These are phyloP conservation scores for Anisogramma anomala DNA, from an alignment of 2,329 filamentous ascomycete species.

Conservation along the genomic window DNA sequence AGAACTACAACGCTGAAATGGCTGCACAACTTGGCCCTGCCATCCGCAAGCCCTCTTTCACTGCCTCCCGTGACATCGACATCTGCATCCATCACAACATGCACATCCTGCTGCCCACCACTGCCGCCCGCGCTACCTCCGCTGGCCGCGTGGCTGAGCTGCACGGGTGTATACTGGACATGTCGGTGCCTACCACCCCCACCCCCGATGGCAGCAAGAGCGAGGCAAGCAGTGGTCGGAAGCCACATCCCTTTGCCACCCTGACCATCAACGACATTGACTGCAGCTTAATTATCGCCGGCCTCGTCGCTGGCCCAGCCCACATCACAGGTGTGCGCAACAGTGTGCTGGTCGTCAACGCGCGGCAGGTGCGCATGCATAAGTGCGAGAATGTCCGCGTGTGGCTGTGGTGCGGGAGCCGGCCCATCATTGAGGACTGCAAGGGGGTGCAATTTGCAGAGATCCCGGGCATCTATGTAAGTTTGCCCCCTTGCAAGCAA, in stretches of 20 bases:
- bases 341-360: constrained; percentile 65
- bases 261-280: constrained; percentile 56
- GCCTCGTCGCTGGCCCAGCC: constrained; percentile 65
- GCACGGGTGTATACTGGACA: constrained; percentile 62
- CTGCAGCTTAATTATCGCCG: constrained; percentile 63
- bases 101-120: constrained; percentile 66
- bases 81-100: constrained; percentile 56
- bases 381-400: constrained; percentile 70
- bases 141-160: constrained; percentile 64
- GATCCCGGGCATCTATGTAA: constrained; percentile 57
- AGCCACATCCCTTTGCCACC: constrained; percentile 50
- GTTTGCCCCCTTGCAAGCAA: too few species aligned
- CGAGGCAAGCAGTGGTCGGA: constrained; percentile 24
- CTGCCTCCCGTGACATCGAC: constrained; percentile 46
- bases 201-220: not conserved
- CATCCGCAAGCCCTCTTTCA: constrained; percentile 52
- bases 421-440: constrained; percentile 92
- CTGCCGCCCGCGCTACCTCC: constrained; percentile 58
- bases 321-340: constrained; percentile 68
- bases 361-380: constrained; percentile 88
- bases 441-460: constrained; percentile 65
- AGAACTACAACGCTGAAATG: constrained; percentile 49
- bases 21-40: constrained; percentile 26
- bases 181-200: constrained; percentile 53
- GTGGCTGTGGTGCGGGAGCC: constrained; percentile 69